These are phyloP conservation scores for Ganoderma leucocontextum DNA, from an alignment of 1,284 basidiomycete species.

Conservation along the genomic window DNA sequence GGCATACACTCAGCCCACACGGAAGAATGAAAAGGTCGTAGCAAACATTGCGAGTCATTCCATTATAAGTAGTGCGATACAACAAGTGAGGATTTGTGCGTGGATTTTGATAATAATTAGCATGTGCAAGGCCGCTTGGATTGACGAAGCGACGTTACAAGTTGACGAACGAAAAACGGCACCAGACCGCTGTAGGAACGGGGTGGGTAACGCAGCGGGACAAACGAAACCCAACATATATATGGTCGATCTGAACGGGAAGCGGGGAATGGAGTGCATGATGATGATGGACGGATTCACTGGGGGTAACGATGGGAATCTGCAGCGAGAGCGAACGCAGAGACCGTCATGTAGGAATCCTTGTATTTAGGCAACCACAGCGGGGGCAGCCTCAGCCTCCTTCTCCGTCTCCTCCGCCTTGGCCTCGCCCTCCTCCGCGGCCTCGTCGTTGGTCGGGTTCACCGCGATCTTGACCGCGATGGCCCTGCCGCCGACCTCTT, in stretches of 20 bases:
- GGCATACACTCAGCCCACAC: not conserved
- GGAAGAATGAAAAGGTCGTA: slow-evolving; percentile 4
- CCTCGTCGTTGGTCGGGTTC: slow-evolving; percentile 55
- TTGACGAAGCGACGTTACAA: slow-evolving; percentile 46
- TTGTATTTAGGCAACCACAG: slow-evolving; percentile 31
- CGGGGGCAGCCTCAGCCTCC: slow-evolving; percentile 39
- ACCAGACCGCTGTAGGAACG: slow-evolving; percentile 53
- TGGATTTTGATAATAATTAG: slow-evolving; percentile 21
- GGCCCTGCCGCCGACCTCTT: slow-evolving; percentile 80
- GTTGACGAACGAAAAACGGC: slow-evolving; percentile 53
- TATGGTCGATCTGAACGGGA: slow-evolving; percentile 29
- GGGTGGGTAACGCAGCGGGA: slow-evolving; percentile 30
- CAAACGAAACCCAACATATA: slow-evolving; percentile 30
- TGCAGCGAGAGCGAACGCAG: slow-evolving; percentile 18
- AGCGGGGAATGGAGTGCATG: slow-evolving; percentile 29
- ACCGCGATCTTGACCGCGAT: slow-evolving; percentile 92
- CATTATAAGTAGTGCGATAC: slow-evolving; percentile 29
- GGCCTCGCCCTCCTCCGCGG: slow-evolving; percentile 48
- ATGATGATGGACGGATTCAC: slow-evolving; percentile 18
- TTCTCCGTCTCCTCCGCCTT: slow-evolving; percentile 46
- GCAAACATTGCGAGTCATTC: slow-evolving; percentile 31
- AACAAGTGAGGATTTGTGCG: slow-evolving; percentile 22
- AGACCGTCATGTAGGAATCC: slow-evolving; percentile 27
- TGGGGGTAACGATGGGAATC: slow-evolving; percentile 23
- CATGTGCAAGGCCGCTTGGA: slow-evolving; percentile 40